Evolutionary conservation across 176 grass and related monocot species (phyloP).

Genomic region (Alloteropsis semialata): DNA sequence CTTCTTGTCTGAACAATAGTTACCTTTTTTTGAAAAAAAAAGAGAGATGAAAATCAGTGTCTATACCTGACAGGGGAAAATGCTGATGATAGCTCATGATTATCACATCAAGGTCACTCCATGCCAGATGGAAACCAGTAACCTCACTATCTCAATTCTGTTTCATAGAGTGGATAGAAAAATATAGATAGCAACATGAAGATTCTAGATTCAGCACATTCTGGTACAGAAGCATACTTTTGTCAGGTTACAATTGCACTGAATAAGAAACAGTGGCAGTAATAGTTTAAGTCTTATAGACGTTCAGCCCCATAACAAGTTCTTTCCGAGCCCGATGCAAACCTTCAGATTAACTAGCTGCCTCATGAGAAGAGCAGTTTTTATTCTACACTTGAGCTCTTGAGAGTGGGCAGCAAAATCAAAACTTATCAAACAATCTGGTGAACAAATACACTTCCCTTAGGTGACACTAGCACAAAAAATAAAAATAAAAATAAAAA

Average conservation of each 20-base stretch:
- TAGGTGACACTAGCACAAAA: background rate
- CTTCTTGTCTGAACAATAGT: constrained; percentile 85
- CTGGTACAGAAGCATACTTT: background rate
- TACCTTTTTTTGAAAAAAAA: constrained; percentile 40
- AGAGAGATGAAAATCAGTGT: no score
- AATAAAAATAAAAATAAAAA: background rate
- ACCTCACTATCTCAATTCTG: background rate
- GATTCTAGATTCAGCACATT: background rate
- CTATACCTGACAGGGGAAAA: background rate
- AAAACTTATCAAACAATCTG: background rate
- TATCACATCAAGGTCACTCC: background rate
- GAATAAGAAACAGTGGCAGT: background rate
- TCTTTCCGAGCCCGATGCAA: background rate
- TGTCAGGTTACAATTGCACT: background rate
- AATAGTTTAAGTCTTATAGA: background rate
- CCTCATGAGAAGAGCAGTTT: background rate
- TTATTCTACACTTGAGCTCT: background rate
- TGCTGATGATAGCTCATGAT: background rate
- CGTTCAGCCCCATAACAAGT: background rate
- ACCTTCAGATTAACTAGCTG: background rate
- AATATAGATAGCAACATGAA: background rate
- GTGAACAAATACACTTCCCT: background rate
- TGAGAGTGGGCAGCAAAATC: background rate
- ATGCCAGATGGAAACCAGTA: background rate
- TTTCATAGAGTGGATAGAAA: background rate